Conservation (phyloP, 805 yeast species). For the Pachysolen tannophilus region DNA sequence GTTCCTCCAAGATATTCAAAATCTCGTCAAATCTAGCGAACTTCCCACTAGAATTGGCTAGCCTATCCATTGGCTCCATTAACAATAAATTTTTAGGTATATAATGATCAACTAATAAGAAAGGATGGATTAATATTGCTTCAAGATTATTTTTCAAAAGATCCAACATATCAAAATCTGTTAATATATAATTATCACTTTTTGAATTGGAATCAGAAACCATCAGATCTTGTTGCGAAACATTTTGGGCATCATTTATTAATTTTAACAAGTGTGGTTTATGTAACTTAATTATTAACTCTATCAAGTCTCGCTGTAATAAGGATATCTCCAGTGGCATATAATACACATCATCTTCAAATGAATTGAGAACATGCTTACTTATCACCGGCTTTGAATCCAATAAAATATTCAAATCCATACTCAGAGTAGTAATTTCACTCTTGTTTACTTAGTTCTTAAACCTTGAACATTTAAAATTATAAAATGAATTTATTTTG, state of each 20-base stretch:
- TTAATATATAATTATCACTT: slow-evolving; percentile 11
- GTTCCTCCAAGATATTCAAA: slow-evolving; percentile 25
- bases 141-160: slow-evolving; percentile 37
- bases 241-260: slow-evolving; percentile 8
- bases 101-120: slow-evolving; percentile 67
- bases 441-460: too few species aligned
- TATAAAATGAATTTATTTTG: too few species aligned
- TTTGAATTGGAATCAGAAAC: slow-evolving; percentile 1
- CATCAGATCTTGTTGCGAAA: slow-evolving; percentile 1
- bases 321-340: slow-evolving; percentile 36
- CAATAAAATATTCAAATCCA: too few species aligned
- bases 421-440: too few species aligned
- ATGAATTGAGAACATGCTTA: too few species aligned
- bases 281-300: slow-evolving; percentile 36
- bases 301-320: slow-evolving; percentile 35
- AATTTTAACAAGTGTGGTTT: slow-evolving; percentile 14
- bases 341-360: slow-evolving; percentile 14
- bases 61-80: slow-evolving; percentile 53
- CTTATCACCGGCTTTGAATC: too few species aligned
- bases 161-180: slow-evolving; percentile 27
- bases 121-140: slow-evolving; percentile 57
- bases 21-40: slow-evolving; percentile 45
- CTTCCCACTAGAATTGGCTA: slow-evolving; percentile 51
- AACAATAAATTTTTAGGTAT: slow-evolving; percentile 62
- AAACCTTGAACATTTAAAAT: too few species aligned